Evolutionary conservation across 2,329 filamentous ascomycete species (phyloP), one percentile per base, ranked within the genome.

Genomic region (Talaromyces verruculosus): DNA sequence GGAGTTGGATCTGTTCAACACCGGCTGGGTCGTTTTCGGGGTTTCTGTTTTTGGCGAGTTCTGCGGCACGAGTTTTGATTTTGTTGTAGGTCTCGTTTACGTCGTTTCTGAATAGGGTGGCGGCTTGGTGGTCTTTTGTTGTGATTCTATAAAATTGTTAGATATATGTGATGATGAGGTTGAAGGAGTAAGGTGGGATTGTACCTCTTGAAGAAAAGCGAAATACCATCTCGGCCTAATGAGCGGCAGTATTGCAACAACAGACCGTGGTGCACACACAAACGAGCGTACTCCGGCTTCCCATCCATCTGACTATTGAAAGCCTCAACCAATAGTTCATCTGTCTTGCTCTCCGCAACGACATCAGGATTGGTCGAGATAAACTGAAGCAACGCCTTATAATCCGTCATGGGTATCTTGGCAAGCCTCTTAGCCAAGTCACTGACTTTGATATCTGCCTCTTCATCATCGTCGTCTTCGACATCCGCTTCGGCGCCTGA

Each of bases 1-100:
- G 95, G 57, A 99, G 85, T 79, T 99, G 96, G 71, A 99, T 99
- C 79, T 97, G 94, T 81, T 99, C 95, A 10, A 96, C 90, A 22
- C 90, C 92, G 28, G 84, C 87, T 1, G 80, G 79, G 7, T 82
- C 82, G 53, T 79, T 77, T 22, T 82, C 83, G 5, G 81, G 83
- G 53, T 84, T 80, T 66, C 83, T 79, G 71, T 90, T 84, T 68
- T 86, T 86, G 47, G 82, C 83, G 69, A 97, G 89, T 77, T 96
- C 91, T 6, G 85, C 84, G 0, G 91, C 88, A 58, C 95, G 88
- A 30, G 84, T 88, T 73, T 88, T 88, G 78, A 99, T 98, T 63
- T 89, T 88, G 72, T 84, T 84, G 79, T 96, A 97, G 2, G 93
- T 98, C 45, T 89, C 88, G 73, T 92, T 90, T 53, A 99, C 93